Evolutionary conservation across 495 filamentous ascomycete species (phyloP), one percentile per base, ranked within the genome.

Genomic region (Penicillium tannophilum): DNA sequence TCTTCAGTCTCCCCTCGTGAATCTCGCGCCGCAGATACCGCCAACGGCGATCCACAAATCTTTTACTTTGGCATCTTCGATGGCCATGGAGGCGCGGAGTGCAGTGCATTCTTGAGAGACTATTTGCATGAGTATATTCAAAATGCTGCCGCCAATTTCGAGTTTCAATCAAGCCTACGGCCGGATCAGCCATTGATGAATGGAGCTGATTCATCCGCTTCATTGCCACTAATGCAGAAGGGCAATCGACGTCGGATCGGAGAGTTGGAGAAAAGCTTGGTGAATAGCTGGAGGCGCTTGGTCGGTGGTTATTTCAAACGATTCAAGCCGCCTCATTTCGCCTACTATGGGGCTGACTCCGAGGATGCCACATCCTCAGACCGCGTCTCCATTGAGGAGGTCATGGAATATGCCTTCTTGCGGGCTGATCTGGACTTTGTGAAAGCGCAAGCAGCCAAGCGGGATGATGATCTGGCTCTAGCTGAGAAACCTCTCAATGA

Each of bases 61-160:
- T 98, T 98, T 73, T 98, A 98, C 71, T 98, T 96, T 74, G 91
- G 84, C 3, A 87, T 98, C 0, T 98, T 98, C 66, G 94, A 98
- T 76, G 94, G 94, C 20, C 94, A 98, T 78, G 94, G 94, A 20
- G 94, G 94, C 17, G 82, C 77, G 33, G 90, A 97, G 65, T 98
- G 94, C 68, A 93, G 90, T 68, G 84, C 85, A 17, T 98, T 95
- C 61, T 73, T 97, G 52, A 86, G 88, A 57, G 89, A 97, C 49
- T 79, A 87, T 52, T 80, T 98, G 58, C 94, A 98, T 71, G 84
- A 86, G 17, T 96, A 96, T 67, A 86, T 98, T 44, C 93, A 98
- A 70, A 83, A 90, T 59, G 82, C 89, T 0, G 88, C 88, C 1
- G 75, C 78, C 56, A 76, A 86, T 52, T 94, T 98, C 67, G 85